Evolutionary conservation across 1,139 yeast species (phyloP), one percentile per base, ranked within the genome.

Genomic region (Saccharomyces hybrid): DNA sequence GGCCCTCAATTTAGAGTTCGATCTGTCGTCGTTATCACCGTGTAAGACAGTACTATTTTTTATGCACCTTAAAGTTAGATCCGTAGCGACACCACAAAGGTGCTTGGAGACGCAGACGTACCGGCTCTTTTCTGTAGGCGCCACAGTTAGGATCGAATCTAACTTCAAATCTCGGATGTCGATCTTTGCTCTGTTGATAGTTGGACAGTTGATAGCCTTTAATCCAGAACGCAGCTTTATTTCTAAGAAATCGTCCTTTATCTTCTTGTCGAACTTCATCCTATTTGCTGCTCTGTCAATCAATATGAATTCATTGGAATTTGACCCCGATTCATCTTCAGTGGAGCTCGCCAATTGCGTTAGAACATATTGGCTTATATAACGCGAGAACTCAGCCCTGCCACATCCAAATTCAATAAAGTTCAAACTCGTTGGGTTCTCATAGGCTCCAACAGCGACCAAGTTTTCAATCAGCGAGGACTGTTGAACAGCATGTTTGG

Each of bases 61-160:
- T 1, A 88, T 67, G 73, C 90, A 86, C 61, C 83, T 77, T 42
- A 90, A 70, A 0, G 97, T 86, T 51, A 90, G 73, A 67, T 90
- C 97, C 0, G 97, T 90, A 1, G 97, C 97, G 5, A 87, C 95
- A 6, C 97, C 97, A 72, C 97, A 90, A 48, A 90, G 72, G 71
- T 90, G 97, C 68, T 90, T 90, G 2, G 96, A 88, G 1, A 89
- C 81, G 2, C 84, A 88, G 11, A 85, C 83, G 41, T 79, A 69
- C 2, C 60, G 60, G 11, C n/a, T 38, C 25, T 38, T 16, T 7
- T 61, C 60, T 0, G 62, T 63, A 6, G 66, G 16, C 8, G 48
- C 14, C 3, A 9, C 68, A 32, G 68, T 65, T 1, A 84, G 57
- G 34, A 83, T 77, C 23, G 72, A 68, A 52, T 77, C 80, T 13